Evolutionary conservation across 768 basidiomycete genomes (phyloP), one percentile per base, ranked within the genome.

Genomic region (Peribolospora kevripleyi): DNA sequence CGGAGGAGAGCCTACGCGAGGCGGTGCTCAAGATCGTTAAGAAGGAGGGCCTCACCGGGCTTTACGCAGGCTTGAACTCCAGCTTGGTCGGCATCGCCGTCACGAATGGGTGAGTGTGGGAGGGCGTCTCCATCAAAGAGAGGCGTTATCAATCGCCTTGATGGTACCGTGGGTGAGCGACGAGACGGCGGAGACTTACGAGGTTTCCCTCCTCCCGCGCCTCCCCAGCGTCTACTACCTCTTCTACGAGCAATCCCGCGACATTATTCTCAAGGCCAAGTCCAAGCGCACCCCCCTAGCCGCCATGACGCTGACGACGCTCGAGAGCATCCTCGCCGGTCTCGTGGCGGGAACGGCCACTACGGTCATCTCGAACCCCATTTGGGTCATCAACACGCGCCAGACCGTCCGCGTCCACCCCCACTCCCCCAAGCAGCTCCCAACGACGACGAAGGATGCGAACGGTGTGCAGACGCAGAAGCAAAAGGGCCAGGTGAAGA

Each of bases 371-470:
- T 82, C 79, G 65, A 95, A 97, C 68, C 91, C 91, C 3, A 81
- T 97, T 57, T 98, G 93, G 93, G 87, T 93, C 50, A 73, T 97
- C 25, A 88, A 97, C 66, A 87, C 86, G 5, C 55, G 45, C 3
- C 52, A 54, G 46, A 38, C 36, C 53, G 48, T 41, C n/a, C 45
- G 9, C 25, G 11, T 45, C 4, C 38, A 7, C 5, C 7, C 43
- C 55, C 56, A 62, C 55, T 6, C 55, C 57, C 9, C 60, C 58
- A 53, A 60, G 42, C 39, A 58, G 42, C 45, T 50, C 37, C 11
- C 25, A 25, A 50, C 8, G 49, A 8, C 49, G 8, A 8, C 25
- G 49, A 9, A 8, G 49, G 9, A 9, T 8, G 25, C 14, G 8
- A 50, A 50, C 11, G 57, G 46, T 52, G 46, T 51, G n/a, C 59